These are phyloP conservation scores for Arachnopeziza araneosa DNA, from an alignment of 2,329 filamentous ascomycete genomes.

Conservation along the genomic window DNA sequence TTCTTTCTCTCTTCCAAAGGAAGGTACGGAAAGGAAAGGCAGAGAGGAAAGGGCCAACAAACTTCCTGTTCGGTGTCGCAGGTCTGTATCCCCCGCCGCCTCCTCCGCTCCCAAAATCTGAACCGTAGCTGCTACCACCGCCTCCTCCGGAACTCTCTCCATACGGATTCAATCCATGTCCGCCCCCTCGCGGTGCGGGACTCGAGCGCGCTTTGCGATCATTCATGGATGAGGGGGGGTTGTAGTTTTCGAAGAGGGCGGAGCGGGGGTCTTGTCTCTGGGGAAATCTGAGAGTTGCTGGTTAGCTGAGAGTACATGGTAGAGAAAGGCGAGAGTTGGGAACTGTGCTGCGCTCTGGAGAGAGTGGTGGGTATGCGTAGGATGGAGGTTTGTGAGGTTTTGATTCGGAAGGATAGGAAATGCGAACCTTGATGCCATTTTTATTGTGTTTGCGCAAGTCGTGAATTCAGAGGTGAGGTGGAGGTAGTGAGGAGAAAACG, in stretches of 20 bases:
- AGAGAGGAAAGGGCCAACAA: slow-evolving; percentile 24
- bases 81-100: slow-evolving; percentile 47
- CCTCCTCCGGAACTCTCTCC: slow-evolving; percentile 36
- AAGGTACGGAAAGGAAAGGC: background rate
- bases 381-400: too few relatives aligned
- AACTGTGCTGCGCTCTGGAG: background rate
- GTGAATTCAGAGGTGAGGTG: background rate
- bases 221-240: slow-evolving; percentile 19
- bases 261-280: slow-evolving; percentile 63
- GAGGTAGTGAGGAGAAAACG: background rate
- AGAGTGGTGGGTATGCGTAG: background rate
- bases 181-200: background rate
- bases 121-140: slow-evolving; percentile 5
- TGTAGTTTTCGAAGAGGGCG: slow-evolving; percentile 72
- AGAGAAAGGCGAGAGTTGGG: background rate
- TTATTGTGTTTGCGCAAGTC: slow-evolving; percentile 8
- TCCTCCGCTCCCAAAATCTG: too few relatives aligned
- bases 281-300: slow-evolving; percentile 54
- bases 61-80: slow-evolving; percentile 68
- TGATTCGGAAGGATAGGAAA: background rate
- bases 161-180: slow-evolving; percentile 33
- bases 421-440: slow-evolving; percentile 27
- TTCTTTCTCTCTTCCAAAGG: background rate
- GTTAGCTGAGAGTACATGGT: background rate
- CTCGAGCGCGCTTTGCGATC: slow-evolving; percentile 1